Percentiles rank a stretch among this genome's conserved stretches.
phyloP scores from a whole-genome alignment of 768 basidiomycete species.

The Amanita inopinata region DNA sequence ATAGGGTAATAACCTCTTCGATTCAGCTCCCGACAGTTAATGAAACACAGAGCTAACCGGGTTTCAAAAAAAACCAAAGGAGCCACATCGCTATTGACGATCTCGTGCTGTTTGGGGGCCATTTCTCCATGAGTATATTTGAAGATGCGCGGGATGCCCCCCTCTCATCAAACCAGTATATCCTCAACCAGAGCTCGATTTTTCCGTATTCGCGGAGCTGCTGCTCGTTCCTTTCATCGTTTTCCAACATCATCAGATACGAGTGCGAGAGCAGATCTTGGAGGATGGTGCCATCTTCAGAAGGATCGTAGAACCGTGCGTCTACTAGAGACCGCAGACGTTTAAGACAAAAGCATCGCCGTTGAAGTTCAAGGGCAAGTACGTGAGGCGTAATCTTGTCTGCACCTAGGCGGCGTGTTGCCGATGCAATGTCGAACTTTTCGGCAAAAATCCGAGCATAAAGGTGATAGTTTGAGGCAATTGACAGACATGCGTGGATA shows the following conservation, averaged over 20 bases:
- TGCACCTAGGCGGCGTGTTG: slow-evolving; percentile 38
- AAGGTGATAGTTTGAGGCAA: slow-evolving; percentile 49
- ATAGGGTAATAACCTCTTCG: slow-evolving; percentile 1
- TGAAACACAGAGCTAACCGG: slow-evolving; percentile 31
- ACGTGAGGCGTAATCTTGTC: slow-evolving; percentile 28
- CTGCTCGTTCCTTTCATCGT: slow-evolving; percentile 59
- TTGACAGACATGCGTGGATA: slow-evolving; percentile 40
- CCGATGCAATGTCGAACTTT: slow-evolving; percentile 57
- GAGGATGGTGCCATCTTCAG: slow-evolving; percentile 20
- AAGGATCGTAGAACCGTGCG: slow-evolving; percentile 19
- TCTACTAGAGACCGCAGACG: slow-evolving; percentile 40
- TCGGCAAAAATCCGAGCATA: slow-evolving; percentile 60
- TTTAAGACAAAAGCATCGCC: slow-evolving; percentile 49
- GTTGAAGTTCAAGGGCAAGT: slow-evolving; percentile 54
- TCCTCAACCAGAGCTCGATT: slow-evolving; percentile 53
- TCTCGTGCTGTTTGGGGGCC: slow-evolving; percentile 46
- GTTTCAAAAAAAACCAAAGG: slow-evolving; percentile 61
- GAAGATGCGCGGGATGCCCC: slow-evolving; percentile 45
- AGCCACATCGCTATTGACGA: slow-evolving; percentile 69
- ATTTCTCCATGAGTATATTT: slow-evolving; percentile 33
- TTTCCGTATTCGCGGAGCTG: slow-evolving; percentile 64
- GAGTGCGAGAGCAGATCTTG: slow-evolving; percentile 53
- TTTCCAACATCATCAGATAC: slow-evolving; percentile 76
- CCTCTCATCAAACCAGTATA: slow-evolving; percentile 53
- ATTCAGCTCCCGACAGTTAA: background rate